Conservation (phyloP, 345 rosid genomes). For the Punica granatum region DNA sequence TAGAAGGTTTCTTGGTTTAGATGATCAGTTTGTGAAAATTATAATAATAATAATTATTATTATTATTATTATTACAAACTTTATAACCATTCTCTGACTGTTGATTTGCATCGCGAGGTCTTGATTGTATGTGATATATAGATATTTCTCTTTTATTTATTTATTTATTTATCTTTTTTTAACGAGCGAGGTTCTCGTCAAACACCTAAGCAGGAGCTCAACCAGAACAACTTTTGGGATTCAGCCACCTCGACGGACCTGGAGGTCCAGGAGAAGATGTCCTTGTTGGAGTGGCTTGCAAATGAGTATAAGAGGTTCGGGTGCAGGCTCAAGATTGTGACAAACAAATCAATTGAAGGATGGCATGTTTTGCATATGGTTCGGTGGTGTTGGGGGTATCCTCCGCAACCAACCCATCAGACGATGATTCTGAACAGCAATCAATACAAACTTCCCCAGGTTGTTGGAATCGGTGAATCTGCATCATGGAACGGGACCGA, state of each 20-base stretch:
- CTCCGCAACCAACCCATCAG: slow-evolving; percentile 58
- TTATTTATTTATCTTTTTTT: too few species aligned
- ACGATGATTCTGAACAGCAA: slow-evolving; percentile 64
- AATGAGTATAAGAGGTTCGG: slow-evolving; percentile 57
- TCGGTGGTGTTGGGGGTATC: slow-evolving; percentile 71
- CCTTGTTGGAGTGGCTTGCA: slow-evolving; percentile 67
- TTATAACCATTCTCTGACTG: too few species aligned
- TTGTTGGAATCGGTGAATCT: too few species aligned
- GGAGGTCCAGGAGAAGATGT: slow-evolving; percentile 43
- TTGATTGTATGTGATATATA: too few species aligned
- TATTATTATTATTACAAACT: too few species aligned
- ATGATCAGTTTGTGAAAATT: too few species aligned
- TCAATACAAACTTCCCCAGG: not conserved
- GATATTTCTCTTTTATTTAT: too few species aligned
- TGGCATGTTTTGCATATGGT: slow-evolving; percentile 70
- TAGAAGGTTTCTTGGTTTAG: too few species aligned
- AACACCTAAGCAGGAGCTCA: slow-evolving; percentile 42
- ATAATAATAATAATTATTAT: too few species aligned
- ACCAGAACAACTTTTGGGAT: slow-evolving; percentile 44
- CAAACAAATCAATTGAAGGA: slow-evolving; percentile 67
- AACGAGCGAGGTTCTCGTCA: slow-evolving; percentile 40
- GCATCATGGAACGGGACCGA: too few species aligned
- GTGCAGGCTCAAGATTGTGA: slow-evolving; percentile 56
- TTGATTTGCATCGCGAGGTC: too few species aligned
- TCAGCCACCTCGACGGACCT: slow-evolving; percentile 29